These are phyloP conservation scores for Quercus phellos DNA, from an alignment of 331 rosid genomes.

Conservation along the genomic window DNA sequence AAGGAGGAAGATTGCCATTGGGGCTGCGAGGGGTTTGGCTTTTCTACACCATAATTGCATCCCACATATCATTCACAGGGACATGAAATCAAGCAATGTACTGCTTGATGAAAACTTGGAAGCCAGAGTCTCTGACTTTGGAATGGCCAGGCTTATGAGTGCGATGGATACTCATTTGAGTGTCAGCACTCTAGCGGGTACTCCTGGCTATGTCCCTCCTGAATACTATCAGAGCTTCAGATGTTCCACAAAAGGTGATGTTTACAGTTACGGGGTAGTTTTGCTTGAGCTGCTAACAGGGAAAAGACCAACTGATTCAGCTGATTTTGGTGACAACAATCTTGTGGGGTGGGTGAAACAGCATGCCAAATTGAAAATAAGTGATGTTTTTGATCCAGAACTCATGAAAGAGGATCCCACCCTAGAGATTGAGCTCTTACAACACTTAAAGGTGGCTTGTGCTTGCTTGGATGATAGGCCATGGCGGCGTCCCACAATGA, in stretches of 20 bases:
- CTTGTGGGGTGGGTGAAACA: conserved; percentile 75
- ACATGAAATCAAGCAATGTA: conserved; percentile 83
- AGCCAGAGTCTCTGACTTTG: conserved; percentile 66
- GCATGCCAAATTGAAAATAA: conserved; percentile 69
- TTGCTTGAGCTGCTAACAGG: conserved; percentile 60
- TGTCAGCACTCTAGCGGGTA: conserved; percentile 62
- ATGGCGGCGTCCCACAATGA: conserved; percentile 78
- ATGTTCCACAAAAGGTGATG: conserved; percentile 56
- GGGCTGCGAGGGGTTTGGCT: conserved; percentile 60
- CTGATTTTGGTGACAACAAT: conserved; percentile 61
- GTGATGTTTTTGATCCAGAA: conserved; percentile 75
- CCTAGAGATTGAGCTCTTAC: conserved; percentile 76
- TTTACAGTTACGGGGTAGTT: conserved; percentile 59
- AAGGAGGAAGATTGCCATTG: conserved; percentile 56
- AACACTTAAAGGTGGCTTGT: conserved; percentile 76
- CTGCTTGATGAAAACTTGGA: conserved; percentile 55
- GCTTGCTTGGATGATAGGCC: conserved; percentile 85
- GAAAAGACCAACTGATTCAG: conserved; percentile 54
- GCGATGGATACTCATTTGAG: conserved; percentile 71
- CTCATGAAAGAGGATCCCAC: conserved; percentile 81
- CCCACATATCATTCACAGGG: conserved; percentile 62
- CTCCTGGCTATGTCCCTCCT: conserved; percentile 93
- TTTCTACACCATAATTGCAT: conserved; percentile 59
- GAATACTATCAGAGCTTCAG: conserved; percentile 86
- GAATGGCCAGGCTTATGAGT: conserved; percentile 85